Evolutionary conservation across 2,329 filamentous ascomycete genomes (phyloP), one percentile per base, ranked within the genome.

Genomic region (Fusarium sp.): DNA sequence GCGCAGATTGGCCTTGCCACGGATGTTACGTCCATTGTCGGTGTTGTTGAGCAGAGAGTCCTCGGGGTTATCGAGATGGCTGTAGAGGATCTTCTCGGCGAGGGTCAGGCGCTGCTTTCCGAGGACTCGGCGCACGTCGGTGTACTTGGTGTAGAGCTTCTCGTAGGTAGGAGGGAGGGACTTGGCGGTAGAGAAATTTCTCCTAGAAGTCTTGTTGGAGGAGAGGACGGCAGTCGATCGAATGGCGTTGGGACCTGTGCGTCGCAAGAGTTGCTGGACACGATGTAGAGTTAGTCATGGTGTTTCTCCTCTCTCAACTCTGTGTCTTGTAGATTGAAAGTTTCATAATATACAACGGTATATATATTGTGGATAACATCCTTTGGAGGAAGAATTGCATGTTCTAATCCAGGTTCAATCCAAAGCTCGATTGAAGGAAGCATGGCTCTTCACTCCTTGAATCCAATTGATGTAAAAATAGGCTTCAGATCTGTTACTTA

Each of bases 11-110:
- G 94, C 94, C 76, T 89, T 89, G 70, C 95, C 95, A 40, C 96
- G 89, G 65, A 99, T 91, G 74, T 91, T 87, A 50, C 87, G 87
- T 70, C 94, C 95, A 86, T 94, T 93, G 79, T 93, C 87, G 48
- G 94, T 97, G 75, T 89, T 88, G 52, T 87, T 88, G 62, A 97
- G 84, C 52, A 99, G 87, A 36, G 93, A 94, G 78, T 97, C 94
- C 80, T 97, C 94, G 8, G 90, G 88, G 75, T 93, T 92, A 80
- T 96, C 91, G 68, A 99, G 85, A 82, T 99, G 96, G 74, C 94
- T 93, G 84, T 98, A 99, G 59, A 99, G 87, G 74, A 99, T 97
- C 87, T 99, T 99, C 82, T 99, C 96, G 67, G 96, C 94, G 57
- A 99, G 87, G 3, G 95, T 97, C 61, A 99, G 87, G 56, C 84